phyloP scores from a whole-genome alignment of 371 early-diverging fungal genomes.

The Lichtheimia hyalospora region DNA sequence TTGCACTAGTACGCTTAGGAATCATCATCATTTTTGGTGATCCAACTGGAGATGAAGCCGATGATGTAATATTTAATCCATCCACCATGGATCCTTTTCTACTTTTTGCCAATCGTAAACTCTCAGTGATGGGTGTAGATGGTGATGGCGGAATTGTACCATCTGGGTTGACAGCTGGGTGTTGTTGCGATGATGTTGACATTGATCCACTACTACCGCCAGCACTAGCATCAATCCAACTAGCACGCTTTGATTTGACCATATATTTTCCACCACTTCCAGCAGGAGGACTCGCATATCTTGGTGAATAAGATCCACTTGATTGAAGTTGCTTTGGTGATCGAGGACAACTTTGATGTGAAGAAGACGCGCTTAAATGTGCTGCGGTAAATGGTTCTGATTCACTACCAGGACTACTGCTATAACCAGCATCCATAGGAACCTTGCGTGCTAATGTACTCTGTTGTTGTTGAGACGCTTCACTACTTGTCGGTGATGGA shows the following conservation, averaged over 20 bases:
- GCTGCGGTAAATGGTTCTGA: constrained; percentile 2
- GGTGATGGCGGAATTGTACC: constrained; percentile 17
- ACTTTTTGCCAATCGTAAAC: constrained; percentile 8
- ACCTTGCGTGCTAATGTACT: not conserved
- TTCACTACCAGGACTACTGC: constrained; percentile 22
- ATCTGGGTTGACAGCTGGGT: constrained; percentile 8
- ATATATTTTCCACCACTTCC: constrained; percentile 34
- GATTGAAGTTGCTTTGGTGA: constrained; percentile 8
- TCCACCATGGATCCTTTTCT: constrained; percentile 17
- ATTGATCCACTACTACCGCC: constrained; percentile 3
- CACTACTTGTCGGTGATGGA: not conserved
- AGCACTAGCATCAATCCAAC: constrained; percentile 33
- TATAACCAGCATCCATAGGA: constrained; percentile 16
- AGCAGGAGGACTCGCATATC: constrained; percentile 31
- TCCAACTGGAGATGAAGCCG: constrained; percentile 12
- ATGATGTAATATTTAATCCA: constrained; percentile 9
- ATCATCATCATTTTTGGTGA: constrained; percentile 11
- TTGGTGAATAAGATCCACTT: constrained; percentile 15
- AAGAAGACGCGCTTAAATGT: constrained; percentile 5
- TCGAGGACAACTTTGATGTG: constrained; percentile 2
- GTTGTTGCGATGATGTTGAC: not conserved
- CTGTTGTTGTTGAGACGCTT: not conserved
- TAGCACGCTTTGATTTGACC: constrained; percentile 34
- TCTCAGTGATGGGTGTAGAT: not conserved
- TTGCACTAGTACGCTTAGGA: constrained; percentile 3